Percentiles rank a stretch among this genome's conserved stretches.
phyloP scores from a whole-genome alignment of 441 rosid species.

The Euphorbia celastroides region DNA sequence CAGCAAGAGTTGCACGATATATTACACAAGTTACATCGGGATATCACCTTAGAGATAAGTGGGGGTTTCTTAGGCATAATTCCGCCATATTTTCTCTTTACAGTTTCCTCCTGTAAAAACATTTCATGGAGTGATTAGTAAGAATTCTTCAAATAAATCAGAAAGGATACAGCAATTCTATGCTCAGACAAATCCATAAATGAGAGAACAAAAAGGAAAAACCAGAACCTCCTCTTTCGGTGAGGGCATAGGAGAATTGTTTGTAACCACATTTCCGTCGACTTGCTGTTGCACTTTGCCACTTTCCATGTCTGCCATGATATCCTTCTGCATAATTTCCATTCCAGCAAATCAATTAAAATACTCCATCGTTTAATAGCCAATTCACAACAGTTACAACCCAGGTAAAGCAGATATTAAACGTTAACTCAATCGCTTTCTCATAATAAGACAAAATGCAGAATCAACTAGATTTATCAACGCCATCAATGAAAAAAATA shows the following conservation, averaged over 20 bases:
- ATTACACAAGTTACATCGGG: background rate
- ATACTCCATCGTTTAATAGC: background rate
- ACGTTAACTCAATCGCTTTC: background rate
- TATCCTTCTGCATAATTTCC: conserved; percentile 3
- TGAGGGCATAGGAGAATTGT: conserved; percentile 44
- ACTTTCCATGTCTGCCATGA: conserved; percentile 54
- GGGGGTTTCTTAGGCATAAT: conserved; percentile 96
- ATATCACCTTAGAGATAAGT: conserved; percentile 82
- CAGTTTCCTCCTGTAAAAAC: conserved; percentile 51
- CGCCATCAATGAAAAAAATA: background rate
- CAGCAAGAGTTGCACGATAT: background rate
- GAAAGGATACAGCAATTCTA: background rate
- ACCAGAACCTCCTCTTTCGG: conserved; percentile 60
- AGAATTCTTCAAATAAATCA: background rate
- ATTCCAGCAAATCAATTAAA: background rate
- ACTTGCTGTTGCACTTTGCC: conserved; percentile 42
- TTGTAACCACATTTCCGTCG: conserved; percentile 37
- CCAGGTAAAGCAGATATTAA: background rate
- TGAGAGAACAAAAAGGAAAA: background rate
- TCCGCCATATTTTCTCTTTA: conserved; percentile 94
- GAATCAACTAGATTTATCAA: background rate
- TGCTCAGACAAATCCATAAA: conserved; percentile 3
- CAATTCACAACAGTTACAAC: background rate
- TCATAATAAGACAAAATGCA: background rate
- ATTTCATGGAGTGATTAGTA: background rate